Conservation (phyloP, 441 rosid genomes). For the Melastoma candidum region DNA sequence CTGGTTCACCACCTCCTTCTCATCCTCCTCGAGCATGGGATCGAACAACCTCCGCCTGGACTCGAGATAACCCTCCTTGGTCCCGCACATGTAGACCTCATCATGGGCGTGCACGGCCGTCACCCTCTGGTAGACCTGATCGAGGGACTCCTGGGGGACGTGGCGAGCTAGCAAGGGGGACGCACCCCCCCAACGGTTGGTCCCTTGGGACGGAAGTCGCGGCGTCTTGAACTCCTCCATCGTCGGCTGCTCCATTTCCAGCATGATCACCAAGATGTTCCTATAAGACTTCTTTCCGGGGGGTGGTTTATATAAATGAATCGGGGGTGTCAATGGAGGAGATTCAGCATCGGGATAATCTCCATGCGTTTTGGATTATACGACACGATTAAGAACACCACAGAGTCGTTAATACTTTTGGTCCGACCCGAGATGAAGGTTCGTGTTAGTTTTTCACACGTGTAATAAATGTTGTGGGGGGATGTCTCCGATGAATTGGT, state of each 20-base stretch:
- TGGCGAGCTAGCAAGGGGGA: conserved; percentile 50
- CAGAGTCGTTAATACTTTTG: no score
- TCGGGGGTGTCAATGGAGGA: no score
- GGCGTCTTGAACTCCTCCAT: conserved; percentile 39
- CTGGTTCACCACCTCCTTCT: neutral
- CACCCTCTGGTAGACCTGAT: conserved; percentile 39
- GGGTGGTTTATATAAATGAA: no score
- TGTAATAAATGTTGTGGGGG: no score
- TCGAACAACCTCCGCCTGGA: neutral
- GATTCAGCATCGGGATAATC: no score
- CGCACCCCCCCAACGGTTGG: conserved; percentile 48
- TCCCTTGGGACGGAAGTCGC: conserved; percentile 40
- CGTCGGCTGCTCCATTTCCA: conserved; percentile 16
- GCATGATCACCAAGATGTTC: conserved; percentile 15
- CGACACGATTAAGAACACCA: no score
- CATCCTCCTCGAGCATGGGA: neutral
- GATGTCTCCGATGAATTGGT: no score
- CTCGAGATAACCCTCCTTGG: neutral
- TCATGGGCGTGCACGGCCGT: conserved; percentile 19
- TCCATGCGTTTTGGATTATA: no score
- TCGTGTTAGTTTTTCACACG: no score
- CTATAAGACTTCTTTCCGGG: no score
- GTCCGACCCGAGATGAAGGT: no score
- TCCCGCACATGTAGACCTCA: conserved; percentile 18
- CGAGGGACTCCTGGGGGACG: conserved; percentile 45